Evolutionary conservation across 2,329 filamentous ascomycete genomes (phyloP), one percentile per base, ranked within the genome.

Genomic region (Colletotrichum sp.): DNA sequence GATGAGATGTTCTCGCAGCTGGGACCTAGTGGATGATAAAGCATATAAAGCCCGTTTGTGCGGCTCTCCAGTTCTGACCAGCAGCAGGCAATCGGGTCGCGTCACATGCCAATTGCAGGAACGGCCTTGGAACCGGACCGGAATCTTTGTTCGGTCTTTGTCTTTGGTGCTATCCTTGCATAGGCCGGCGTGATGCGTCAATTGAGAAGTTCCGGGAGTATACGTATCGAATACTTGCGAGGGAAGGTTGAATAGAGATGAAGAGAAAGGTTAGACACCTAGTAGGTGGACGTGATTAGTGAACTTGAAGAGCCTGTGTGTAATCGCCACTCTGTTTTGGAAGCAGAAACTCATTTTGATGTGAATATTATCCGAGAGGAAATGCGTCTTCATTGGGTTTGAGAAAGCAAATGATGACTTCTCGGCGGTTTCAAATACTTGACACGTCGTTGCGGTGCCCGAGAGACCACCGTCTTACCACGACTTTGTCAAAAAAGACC

Each of bases 401-500:
- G 5, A 10, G 18, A 43, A 43, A 4, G 0, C 39, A n/a, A 12
- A n/a, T 10, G 39, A n/a, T 6, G 9, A 43, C 18, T 43, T n/a
- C 1, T 43, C 9, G 9, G 39, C 6, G 39, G 5, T 6, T 43
- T 12, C 1, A 12, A 6, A n/a, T 43, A 6, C 0, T 43, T n/a
- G 16, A n/a, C 5, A n/a, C 16, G 1, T 10, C 1, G 3, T n/a
- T 4, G 0, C 0, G 18, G 18, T 43, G 9, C 18, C 3, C 16
- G 16, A 9, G 1, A n/a, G 18, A 4, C 9, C 18, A 12, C 18
- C 9, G 18, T 43, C 1, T n/a, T 43, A 12, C 9, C 9, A 12
- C 5, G 18, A n/a, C 39, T n/a, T 43, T 0, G 0, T n/a, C 0
- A 3, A n/a, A 43, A 43, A 5, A n/a, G 1, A n/a, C 1, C 39